Evolutionary conservation across 1,284 basidiomycete species (phyloP).

Genomic region (Ganoderma meredithae): DNA sequence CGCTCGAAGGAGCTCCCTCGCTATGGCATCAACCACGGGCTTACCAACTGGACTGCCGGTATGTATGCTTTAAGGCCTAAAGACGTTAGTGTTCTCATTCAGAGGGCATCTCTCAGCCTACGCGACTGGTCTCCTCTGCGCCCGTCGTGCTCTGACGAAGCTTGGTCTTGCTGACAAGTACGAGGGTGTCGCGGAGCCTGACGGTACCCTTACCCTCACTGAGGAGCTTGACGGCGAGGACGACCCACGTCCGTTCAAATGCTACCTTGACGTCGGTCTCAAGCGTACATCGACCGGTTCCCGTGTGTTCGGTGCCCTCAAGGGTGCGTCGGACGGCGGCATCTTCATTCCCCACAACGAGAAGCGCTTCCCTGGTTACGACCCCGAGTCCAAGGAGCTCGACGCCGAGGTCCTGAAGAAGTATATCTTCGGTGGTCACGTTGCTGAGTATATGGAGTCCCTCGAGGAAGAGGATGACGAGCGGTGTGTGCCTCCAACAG

Average conservation of each 20-base stretch:
- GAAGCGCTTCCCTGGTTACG: constrained; percentile 99
- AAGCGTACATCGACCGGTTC: constrained; percentile 98
- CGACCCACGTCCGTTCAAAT: constrained; percentile 98
- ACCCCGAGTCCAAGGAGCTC: constrained; percentile 93
- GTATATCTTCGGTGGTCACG: constrained; percentile 98
- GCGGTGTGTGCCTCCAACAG: constrained; percentile 57
- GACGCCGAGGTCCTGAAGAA: constrained; percentile 96
- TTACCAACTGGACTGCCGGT: constrained; percentile 99
- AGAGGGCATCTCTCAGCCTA: constrained; percentile 66
- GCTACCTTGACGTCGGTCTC: constrained; percentile 98
- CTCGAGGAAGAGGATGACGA: constrained; percentile 99
- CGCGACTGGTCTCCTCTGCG: constrained; percentile 95
- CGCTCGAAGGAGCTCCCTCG: constrained; percentile 92
- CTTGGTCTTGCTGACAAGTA: constrained; percentile 99
- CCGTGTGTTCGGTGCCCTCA: constrained; percentile 98
- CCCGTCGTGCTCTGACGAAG: constrained; percentile 95
- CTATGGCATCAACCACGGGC: constrained; percentile 98
- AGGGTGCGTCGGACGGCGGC: constrained; percentile 98
- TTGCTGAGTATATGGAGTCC: constrained; percentile 99
- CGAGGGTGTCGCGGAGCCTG: constrained; percentile 93
- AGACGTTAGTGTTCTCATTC: not conserved
- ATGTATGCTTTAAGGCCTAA: constrained; percentile 30
- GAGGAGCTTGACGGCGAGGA: constrained; percentile 92
- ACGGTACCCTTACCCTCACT: constrained; percentile 85
- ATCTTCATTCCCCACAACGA: constrained; percentile 98